Evolutionary conservation across 2,329 filamentous ascomycete genomes (phyloP), one percentile per base, ranked within the genome.

Genomic region (Hypoxylon sp.): DNA sequence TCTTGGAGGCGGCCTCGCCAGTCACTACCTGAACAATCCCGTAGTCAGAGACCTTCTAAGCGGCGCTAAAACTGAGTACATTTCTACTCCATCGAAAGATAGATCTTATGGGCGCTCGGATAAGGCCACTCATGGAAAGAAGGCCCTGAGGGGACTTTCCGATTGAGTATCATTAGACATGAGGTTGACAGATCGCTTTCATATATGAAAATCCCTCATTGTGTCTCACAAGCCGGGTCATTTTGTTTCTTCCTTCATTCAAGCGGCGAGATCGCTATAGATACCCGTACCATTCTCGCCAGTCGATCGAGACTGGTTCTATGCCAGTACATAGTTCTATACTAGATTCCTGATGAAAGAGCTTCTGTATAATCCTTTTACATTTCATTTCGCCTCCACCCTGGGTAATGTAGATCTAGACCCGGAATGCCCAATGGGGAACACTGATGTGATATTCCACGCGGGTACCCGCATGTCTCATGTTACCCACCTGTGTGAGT

Each of bases 1-100:
- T 0, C 81, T 88, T 50, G 81, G 82, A 14, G 81, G 82, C 25
- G 85, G 85, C 1, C 76, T 84, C 25, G 73, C 74, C 0, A 74
- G 70, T 3, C 82, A 84, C 63, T 82, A 81, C 63, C 53, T 76
- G 58, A 75, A 78, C 36, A 84, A 84, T 59, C 80, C 80, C 0
- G 70, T 76, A 5, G 75, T 84, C 5, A 69, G 74, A 61, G 79
- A 80, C 19, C 71, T 82, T 32, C 68, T 83, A 6, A 75, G 74
- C 52, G 70, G 72, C 7, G 77, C 76, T 1, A 74, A 75, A 21
- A 76, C 76, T 19, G 76, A 80, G 66, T 74, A 74, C 28, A 57
- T 73, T 11, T 74, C 73, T 5, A 57, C 70, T 13, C 72, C 69
- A 13, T 65, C 63, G 30, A 73, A 70, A 41, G 59, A 66, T 6